These are phyloP conservation scores for Thermochaetoides thermophila DNA, from an alignment of 495 filamentous ascomycete species.

Conservation along the genomic window DNA sequence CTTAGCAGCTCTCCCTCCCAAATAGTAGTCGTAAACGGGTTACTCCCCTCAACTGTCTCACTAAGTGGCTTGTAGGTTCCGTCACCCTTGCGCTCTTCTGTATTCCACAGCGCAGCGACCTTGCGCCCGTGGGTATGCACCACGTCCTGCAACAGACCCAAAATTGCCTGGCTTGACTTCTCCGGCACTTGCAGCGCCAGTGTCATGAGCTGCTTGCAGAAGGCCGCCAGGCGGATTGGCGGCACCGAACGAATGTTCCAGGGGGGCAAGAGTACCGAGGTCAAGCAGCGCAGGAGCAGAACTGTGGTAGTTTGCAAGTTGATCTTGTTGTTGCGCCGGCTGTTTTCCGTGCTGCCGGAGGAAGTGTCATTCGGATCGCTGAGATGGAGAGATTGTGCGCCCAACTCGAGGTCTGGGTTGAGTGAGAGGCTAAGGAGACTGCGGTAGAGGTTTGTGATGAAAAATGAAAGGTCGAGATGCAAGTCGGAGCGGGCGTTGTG, in stretches of 20 bases:
- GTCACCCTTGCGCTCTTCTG: conserved; percentile 76
- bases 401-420: conserved; percentile 74
- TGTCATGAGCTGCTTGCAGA: conserved; percentile 82
- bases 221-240: conserved; percentile 70
- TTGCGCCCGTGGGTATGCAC: conserved; percentile 38
- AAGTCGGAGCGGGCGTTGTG: conserved; percentile 46
- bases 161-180: conserved; percentile 63
- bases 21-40: conserved; percentile 76
- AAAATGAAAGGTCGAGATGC: conserved; percentile 84
- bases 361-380: conserved; percentile 48
- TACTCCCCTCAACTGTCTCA: conserved; percentile 59
- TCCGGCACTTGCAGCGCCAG: conserved; percentile 74
- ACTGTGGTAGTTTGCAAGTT: conserved; percentile 89
- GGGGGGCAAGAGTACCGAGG: conserved; percentile 57
- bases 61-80: conserved; percentile 38
- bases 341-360: conserved; percentile 6
- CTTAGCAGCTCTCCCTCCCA: conserved; percentile 88
- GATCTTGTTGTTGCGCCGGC: conserved; percentile 45
- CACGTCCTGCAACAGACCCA: conserved; percentile 61
- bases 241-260: conserved; percentile 45
- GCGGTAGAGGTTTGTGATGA: conserved; percentile 83
- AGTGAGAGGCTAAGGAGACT: conserved; percentile 61
- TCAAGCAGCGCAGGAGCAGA: conserved; percentile 72
- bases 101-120: conserved; percentile 26
- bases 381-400: conserved; percentile 64